phyloP scores from a whole-genome alignment of 768 basidiomycete genomes.

The Kondoa subrosea region DNA sequence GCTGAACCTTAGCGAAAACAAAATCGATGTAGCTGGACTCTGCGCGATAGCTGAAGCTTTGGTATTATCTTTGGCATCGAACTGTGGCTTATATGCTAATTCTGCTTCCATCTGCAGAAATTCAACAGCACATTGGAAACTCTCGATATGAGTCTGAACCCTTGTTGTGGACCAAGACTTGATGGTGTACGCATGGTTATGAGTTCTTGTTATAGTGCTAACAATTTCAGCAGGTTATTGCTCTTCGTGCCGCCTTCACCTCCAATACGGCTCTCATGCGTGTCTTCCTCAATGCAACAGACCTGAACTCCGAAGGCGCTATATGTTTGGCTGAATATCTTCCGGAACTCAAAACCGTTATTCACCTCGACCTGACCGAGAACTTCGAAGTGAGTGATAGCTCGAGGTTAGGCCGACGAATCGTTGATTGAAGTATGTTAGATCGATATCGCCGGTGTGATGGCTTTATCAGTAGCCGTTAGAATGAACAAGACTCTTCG shows the following conservation, averaged over 20 bases:
- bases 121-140: constrained; percentile 88
- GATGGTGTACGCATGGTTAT: constrained; percentile 54
- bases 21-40: constrained; percentile 65
- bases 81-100: neutral
- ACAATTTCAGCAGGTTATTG: constrained; percentile 33
- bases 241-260: constrained; percentile 79
- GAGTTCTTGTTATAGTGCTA: neutral
- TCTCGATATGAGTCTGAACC: constrained; percentile 79
- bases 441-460: constrained; percentile 74
- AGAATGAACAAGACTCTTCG: constrained; percentile 67
- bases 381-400: constrained; percentile 19
- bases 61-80: constrained; percentile 37
- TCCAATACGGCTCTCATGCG: constrained; percentile 81
- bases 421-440: too few relatives aligned
- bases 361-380: constrained; percentile 57
- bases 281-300: constrained; percentile 71
- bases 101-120: constrained; percentile 45
- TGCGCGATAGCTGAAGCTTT: constrained; percentile 71
- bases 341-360: constrained; percentile 65
- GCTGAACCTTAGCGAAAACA: constrained; percentile 85
- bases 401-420: too few relatives aligned
- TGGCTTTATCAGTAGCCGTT: constrained; percentile 74
- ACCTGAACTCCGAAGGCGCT: constrained; percentile 62
- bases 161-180: constrained; percentile 69
- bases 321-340: constrained; percentile 93